A percentile compares a stretch with the other conserved stretches of the same genome.
These are phyloP conservation scores for Orbilia ellipsospora DNA, from an alignment of 2,329 filamentous ascomycete species.

Conservation along the genomic window DNA sequence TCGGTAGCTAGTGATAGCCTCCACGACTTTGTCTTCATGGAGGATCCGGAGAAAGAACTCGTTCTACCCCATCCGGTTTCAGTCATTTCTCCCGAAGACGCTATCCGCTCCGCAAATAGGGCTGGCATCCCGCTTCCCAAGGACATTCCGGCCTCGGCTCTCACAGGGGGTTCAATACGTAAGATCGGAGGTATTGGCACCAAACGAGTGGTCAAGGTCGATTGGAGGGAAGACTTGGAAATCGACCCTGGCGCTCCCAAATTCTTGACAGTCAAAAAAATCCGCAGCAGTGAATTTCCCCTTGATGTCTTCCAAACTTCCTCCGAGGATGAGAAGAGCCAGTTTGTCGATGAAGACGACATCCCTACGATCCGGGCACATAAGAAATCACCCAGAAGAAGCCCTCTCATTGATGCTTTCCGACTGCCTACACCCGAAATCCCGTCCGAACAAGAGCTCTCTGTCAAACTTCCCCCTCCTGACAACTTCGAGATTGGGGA, in stretches of 20 bases:
- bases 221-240: slow-evolving; percentile 80
- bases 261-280: slow-evolving; percentile 69
- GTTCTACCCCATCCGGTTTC: slow-evolving; percentile 74
- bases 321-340: slow-evolving; percentile 56
- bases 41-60: slow-evolving; percentile 89
- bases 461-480: slow-evolving; percentile 35
- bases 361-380: slow-evolving; percentile 56
- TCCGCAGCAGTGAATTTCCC: slow-evolving; percentile 56
- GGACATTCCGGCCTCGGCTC: slow-evolving; percentile 86
- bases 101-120: slow-evolving; percentile 85
- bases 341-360: slow-evolving; percentile 57
- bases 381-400: slow-evolving; percentile 45
- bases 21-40: slow-evolving; percentile 82
- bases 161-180: slow-evolving; percentile 93
- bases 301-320: slow-evolving; percentile 53
- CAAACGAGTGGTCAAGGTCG: slow-evolving; percentile 78
- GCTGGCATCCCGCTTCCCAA: slow-evolving; percentile 91
- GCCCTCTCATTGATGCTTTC: slow-evolving; percentile 48
- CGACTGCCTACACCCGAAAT: slow-evolving; percentile 49
- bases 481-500: slow-evolving; percentile 76
- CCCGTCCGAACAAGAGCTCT: slow-evolving; percentile 40
- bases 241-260: slow-evolving; percentile 56
- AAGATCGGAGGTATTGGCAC: slow-evolving; percentile 80
- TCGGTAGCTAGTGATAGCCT: slow-evolving; percentile 70
- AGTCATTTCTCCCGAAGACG: slow-evolving; percentile 69